Evolutionary conservation across 139 green algal species (phyloP), one percentile per base, ranked within the genome.

Genomic region (Pycnococcus provasolii): DNA sequence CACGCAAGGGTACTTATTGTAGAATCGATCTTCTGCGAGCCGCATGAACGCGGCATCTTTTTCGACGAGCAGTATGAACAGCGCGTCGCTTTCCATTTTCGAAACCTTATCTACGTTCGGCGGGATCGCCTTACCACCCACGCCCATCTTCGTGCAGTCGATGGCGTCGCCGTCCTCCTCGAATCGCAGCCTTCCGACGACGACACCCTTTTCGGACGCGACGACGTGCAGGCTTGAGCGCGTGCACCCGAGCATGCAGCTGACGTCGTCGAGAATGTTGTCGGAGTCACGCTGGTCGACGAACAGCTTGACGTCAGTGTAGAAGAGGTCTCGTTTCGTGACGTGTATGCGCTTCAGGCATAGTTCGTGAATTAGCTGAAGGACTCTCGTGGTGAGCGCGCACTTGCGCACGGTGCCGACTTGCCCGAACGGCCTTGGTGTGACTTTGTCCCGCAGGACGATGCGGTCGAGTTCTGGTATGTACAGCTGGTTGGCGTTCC

Each of bases 231-330:
- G 70, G 58, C 77, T 89, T 55, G 87, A 90, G 9, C 91, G 77
- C 1, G 91, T 97, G 83, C 91, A 97, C 42, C 90, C 87, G 71
- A 97, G 81, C 81, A 97, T 89, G 79, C 91, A 97, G 3, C 86
- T 80, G 44, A 96, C 78, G 72, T 97, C 91, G 58, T 97, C 91
- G 55, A 97, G 80, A 0, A 94, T 81, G 0, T 70, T 67, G 66
- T 97, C 91, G 0, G 81, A 91, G 62, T 96, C 81, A 15, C 50
- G 60, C 71, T 83, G 77, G n/a, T 76, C 85, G 82, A 90, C 82
- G 75, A 96, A 96, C 26, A 96, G 86, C 81, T 96, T 96, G 45
- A 96, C 90, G 60, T 96, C 91, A 6, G 91, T 96, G 85, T 97
- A 97, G 80, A 96, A 97, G 4, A 97, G 80, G 64, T 95, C 89